Base-by-base conservation (phyloP, 2,329 filamentous ascomycete species). In the Aureobasidium pullulans region DNA sequence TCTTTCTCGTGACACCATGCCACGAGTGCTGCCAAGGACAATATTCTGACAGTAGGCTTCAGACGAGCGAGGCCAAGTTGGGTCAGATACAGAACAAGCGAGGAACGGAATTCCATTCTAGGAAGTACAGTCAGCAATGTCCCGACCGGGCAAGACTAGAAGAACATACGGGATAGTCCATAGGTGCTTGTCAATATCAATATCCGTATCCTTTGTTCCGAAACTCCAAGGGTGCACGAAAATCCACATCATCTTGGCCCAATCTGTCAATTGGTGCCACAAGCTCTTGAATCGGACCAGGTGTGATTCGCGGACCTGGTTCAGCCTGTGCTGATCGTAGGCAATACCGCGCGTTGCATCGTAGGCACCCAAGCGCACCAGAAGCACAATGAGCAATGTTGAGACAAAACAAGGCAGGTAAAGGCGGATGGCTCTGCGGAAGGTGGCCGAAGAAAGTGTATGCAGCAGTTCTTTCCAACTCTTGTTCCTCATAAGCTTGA, bases 1-100 rank as follows among this genome's bases (percentile, higher is more conserved):
- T 76, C 76, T 60, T 75, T 76, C 34, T 73, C 69, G 56, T 81
- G 78, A 32, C 73, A 70, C 64, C 81, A 81, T 62, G 70, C 71
- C 62, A 75, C 73, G 49, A 81, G 62, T 1, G 69, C 60, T 15
- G 64, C 66, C 10, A 84, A 66, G 15, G 73, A 72, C 19, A 74
- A 60, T 29, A 79, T 70, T 16, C 82, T 73, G 15, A 62, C 13
- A 15, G 32, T 37, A 4, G 50, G 42, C 29, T 57, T 60, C 7
- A 57, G 50, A 10, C 58, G 58, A 1, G 61, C 49, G 23, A 60
- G 52, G 15, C 75, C 81, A 6, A 83, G 61, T 19, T 83, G 69
- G 9, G 76, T 73, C 11, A 84, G 70, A 67, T 84, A 85, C 10
- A 84, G 73, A 60, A 81, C 75, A 66, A 85, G 77, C 2, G 81